Evolutionary conservation across 2,329 filamentous ascomycete species (phyloP).

Genomic region (Curvularia hawaiiensis): DNA sequence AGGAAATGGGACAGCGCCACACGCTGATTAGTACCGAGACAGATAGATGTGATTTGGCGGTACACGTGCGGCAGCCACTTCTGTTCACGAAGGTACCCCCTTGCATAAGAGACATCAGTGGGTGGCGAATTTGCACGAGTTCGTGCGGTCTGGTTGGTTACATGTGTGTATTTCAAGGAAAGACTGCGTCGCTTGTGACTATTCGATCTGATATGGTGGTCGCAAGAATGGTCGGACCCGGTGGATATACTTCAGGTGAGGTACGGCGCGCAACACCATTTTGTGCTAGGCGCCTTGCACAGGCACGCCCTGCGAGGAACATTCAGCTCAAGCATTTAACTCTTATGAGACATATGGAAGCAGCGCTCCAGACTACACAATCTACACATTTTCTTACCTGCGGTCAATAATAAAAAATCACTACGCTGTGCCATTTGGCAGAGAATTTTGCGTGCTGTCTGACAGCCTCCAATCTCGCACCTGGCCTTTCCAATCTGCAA

Average conservation of each 20-base stretch:
- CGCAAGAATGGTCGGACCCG: not conserved
- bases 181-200: not conserved
- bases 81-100: conserved; percentile 3
- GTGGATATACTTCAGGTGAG: not conserved
- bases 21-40: not conserved
- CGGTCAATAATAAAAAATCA: not conserved
- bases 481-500: conserved; percentile 94
- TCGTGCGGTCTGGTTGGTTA: not conserved
- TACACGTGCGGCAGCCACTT: conserved; percentile 1
- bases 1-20: conserved; percentile 14
- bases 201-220: not conserved
- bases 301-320: not conserved
- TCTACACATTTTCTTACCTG: not conserved
- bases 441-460: not conserved
- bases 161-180: not conserved
- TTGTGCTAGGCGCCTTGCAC: not conserved
- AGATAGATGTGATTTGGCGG: conserved; percentile 3
- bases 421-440: conserved; percentile 1
- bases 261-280: not conserved
- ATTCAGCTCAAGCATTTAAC: not conserved
- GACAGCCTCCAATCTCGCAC: conserved; percentile 73
- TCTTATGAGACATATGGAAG: not conserved
- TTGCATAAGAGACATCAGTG: conserved; percentile 8
- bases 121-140: not conserved
- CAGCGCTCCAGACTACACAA: not conserved